Evolutionary conservation across 1,139 yeast genomes (phyloP), one percentile per base, ranked within the genome.

Genomic region (Debaryomyces udenii): DNA sequence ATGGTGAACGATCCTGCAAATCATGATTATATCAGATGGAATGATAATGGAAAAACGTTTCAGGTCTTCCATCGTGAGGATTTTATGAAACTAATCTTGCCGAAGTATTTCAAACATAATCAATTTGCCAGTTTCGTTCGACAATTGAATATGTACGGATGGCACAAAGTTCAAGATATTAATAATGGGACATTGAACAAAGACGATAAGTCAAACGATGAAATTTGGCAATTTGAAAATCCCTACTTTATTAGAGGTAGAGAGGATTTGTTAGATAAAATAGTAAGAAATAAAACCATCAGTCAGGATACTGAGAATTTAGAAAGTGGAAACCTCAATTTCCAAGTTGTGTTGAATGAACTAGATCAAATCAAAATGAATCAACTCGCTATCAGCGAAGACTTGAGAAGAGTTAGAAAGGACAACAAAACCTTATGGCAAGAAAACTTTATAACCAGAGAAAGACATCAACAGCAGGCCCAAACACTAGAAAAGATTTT

Each of bases 141-240:
- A 45, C 99, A 93, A 60, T 74, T 93, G 57, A 93, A 93, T 64
- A 93, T 93, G 96, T 93, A 93, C 59, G 99, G 98, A 28, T 93
- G 96, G 90, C 98, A 93, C 66, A 93, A 93, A 65, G 93, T 93
- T 6, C 94, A 81, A 61, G 96, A 85, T 62, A 79, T 83, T 39
- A 82, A 66, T 37, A 74, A 80, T 20, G 93, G 93, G 1, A 77
- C 87, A 2, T 65, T 86, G 64, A 71, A 72, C 42, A 83, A 78
- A 38, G 90, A 83, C 50, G 72, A 74, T 52, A 56, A 69, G 32
- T 61, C 56, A 10, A 55, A 51, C 9, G 73, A 68, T 32, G 74
- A 72, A 55, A 66, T 63, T 44, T 83, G 87, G 86, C 90, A 86
- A 60, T 88, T 88, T 65, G 84, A 84, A 56, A 86, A 87, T 48